phyloP scores from a whole-genome alignment of 345 rosid species.

The Gossypioides kirkii region DNA sequence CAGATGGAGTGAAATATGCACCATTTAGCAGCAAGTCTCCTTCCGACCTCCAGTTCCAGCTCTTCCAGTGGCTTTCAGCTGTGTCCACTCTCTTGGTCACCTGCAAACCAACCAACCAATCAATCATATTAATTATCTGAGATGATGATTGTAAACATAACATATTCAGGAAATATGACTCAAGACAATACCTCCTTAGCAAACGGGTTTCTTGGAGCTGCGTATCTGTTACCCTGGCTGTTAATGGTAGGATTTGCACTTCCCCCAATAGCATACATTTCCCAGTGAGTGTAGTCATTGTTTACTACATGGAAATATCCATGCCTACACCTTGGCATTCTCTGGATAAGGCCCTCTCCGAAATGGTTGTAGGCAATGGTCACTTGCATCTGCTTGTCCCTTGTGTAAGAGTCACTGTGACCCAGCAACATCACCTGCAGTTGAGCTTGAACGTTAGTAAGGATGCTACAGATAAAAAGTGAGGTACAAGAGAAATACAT shows the following conservation, averaged over 20 bases:
- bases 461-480: not conserved
- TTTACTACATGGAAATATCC: slow-evolving; percentile 96
- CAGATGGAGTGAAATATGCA: slow-evolving; percentile 84
- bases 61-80: slow-evolving; percentile 41
- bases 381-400: slow-evolving; percentile 89
- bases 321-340: slow-evolving; percentile 98
- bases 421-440: slow-evolving; percentile 82
- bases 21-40: slow-evolving; percentile 85
- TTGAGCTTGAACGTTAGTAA: not conserved
- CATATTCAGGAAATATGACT: not conserved
- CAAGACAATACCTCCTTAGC: slow-evolving; percentile 66
- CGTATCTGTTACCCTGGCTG: slow-evolving; percentile 92
- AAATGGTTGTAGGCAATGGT: slow-evolving; percentile 96
- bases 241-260: slow-evolving; percentile 89
- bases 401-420: slow-evolving; percentile 78
- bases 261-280: slow-evolving; percentile 97
- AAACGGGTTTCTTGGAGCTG: slow-evolving; percentile 66
- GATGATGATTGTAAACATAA: not conserved
- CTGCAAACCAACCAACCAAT: slow-evolving; percentile 32
- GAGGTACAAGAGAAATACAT: not conserved
- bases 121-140: no score
- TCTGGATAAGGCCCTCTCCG: slow-evolving; percentile 87
- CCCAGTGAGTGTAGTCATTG: slow-evolving; percentile 98
- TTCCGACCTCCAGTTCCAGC: slow-evolving; percentile 93
- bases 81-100: slow-evolving; percentile 90